Evolutionary conservation across 169 alveolate genomes (phyloP).

Genomic region (Eimeria sp.): DNA sequence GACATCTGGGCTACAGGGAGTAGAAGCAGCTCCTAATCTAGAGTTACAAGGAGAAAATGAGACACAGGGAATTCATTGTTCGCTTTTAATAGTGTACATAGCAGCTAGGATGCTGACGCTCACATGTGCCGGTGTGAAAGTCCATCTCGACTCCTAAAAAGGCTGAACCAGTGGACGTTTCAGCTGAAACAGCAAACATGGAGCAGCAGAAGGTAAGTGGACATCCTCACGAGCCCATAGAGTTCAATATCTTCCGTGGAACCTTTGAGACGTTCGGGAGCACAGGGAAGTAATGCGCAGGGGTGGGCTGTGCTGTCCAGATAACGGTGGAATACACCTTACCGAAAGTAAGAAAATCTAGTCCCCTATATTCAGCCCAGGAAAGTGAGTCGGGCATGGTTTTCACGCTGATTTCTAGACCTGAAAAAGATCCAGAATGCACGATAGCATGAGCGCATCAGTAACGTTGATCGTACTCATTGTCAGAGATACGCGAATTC

Average conservation of each 20-base stretch:
- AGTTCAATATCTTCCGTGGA: neutral
- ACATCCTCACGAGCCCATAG: neutral
- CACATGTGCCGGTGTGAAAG: conserved; percentile 41
- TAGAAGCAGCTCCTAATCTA: neutral
- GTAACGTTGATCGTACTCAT: neutral
- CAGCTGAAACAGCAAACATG: conserved; percentile 23
- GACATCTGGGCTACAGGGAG: neutral
- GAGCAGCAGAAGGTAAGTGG: neutral
- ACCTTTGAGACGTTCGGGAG: neutral
- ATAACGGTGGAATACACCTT: neutral
- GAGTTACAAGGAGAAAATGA: conserved; percentile 12
- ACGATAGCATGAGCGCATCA: neutral
- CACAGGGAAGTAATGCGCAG: neutral
- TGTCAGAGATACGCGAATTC: neutral
- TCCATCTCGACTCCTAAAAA: conserved; percentile 53
- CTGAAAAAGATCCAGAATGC: neutral
- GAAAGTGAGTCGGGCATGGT: conserved; percentile 61
- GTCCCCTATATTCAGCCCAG: conserved; percentile 64
- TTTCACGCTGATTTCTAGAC: neutral
- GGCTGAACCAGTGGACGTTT: conserved; percentile 1
- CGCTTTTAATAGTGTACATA: neutral
- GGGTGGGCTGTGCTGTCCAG: neutral
- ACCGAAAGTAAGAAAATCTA: conserved; percentile 56
- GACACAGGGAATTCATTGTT: neutral
- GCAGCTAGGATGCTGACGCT: neutral